Base-by-base conservation (phyloP, 2,329 filamentous ascomycete species). In the Anthostomella pinea region DNA sequence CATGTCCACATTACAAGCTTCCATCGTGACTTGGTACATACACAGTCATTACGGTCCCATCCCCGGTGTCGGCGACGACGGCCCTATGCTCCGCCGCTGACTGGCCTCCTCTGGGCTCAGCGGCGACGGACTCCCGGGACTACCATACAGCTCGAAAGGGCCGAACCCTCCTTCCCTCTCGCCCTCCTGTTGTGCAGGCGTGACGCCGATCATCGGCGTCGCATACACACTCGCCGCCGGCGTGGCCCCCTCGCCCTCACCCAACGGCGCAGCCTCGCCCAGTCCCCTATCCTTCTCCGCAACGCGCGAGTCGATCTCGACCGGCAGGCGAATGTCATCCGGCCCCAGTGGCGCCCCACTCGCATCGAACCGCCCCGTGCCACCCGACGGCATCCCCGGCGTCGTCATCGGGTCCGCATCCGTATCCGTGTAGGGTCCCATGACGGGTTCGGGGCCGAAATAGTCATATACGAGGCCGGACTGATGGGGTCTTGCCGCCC, bases 261-360 rank as follows among this genome's bases (percentile, higher is more conserved):
- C 9, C 7, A 21, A 23, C 24, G 42, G 51, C 39, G 11, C 46
- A 38, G 10, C 48, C 38, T 36, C 51, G 31, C 40, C 45, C 46
- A n/a, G n/a, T n/a, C n/a, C n/a, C n/a, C n/a, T n/a, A n/a, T 34
- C 37, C 11, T 37, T 30, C 39, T 37, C 37, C 10, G 39, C 11
- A 40, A 41, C 10, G 10, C 32, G 45, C 29, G 68, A 67, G 41
- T 69, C 73, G 9, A 81, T 73, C 62, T 81, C 77, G 3, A 79
- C 73, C 4, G 75, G 68, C 14, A 61, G 62, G 1, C 65, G 56
- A 25, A 77, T 74, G 47, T 77, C 72, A 8, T 62, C 65, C 4
- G 74, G 73, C 10, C 58, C 61, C 9, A 73, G 10, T 7, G 15
- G 15, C n/a, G n/a, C n/a, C n/a, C n/a, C n/a, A n/a, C n/a, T n/a